Evolutionary conservation across 768 basidiomycete genomes (phyloP), one percentile per base, ranked within the genome.

Genomic region (Pleurotus cornucopiae): DNA sequence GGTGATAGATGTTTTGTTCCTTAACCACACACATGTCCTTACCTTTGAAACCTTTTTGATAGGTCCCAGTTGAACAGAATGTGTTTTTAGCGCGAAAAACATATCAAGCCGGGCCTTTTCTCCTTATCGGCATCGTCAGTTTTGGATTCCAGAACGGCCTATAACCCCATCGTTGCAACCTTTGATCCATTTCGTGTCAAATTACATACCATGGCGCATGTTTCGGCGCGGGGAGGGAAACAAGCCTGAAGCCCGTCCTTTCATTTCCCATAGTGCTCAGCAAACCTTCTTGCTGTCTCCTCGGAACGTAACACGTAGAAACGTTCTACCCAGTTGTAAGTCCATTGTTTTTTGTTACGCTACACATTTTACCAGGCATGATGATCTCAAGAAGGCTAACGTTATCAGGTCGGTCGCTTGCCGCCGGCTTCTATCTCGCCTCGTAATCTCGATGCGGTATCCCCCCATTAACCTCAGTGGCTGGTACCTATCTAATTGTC

Each of bases 371-470:
- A 11, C 46, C 3, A 49, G 7, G 30, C 9, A 7, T 44, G 20
- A 13, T 20, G 39, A 40, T 53, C 38, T 20, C 38, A 39, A 53
- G 41, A 53, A 39, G 51, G 5, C 41, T 53, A 53, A 53, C 51
- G 51, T 53, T 53, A 53, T 53, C 51, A 53, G 38, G 12, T 53
- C 51, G 51, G 51, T 53, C 30, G 30, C 30, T 34, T 53, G 51
- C 51, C 51, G 51, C 51, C 51, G 51, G 51, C 51, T 53, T 53
- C 51, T 41, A 21, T 21, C 41, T 44, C n/a, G 30, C 30, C 14
- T 21, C 41, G 51, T 21, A 53, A 53, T 53, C 51, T 53, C 39
- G 51, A 41, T 53, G 37, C 34, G 37, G 30, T 34, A 38, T 39
- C 14, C 39, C 49, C 25, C 48, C 48, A 49, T 49, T 49, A 49